Percentiles rank a stretch among this genome's conserved stretches.
Evolutionary conservation across 108 stramenopile species (phyloP).

Genomic region (Cyclotella choctawhatcheeana): DNA sequence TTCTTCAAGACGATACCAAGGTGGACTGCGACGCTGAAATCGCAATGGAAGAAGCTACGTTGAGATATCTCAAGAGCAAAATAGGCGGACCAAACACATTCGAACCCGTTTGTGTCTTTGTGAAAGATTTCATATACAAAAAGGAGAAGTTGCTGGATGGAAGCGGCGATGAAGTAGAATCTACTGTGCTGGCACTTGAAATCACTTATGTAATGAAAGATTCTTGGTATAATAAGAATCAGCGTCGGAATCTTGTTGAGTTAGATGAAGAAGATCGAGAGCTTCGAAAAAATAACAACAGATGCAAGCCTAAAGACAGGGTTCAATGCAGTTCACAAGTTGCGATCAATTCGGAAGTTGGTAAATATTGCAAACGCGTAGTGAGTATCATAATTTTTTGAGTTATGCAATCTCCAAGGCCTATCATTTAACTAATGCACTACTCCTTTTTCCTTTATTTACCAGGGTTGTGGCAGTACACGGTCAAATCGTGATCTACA

Average conservation of each 20-base stretch:
- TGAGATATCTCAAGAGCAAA: conserved; percentile 9
- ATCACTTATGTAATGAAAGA: conserved; percentile 15
- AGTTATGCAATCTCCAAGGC: not conserved
- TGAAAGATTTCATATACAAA: not conserved
- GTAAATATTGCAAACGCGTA: not conserved
- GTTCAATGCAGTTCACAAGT: conserved; percentile 15
- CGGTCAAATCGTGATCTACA: not conserved
- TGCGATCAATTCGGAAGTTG: conserved; percentile 7
- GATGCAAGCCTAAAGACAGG: not conserved
- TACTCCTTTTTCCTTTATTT: not conserved
- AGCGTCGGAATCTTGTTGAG: not conserved
- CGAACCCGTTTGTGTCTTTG: conserved; percentile 10
- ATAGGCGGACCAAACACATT: conserved; percentile 7
- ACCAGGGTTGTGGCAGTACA: not conserved
- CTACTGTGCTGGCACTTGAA: conserved; percentile 13
- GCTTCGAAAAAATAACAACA: not conserved
- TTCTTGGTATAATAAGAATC: not conserved
- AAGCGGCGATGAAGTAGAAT: conserved; percentile 11
- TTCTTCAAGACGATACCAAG: conserved; percentile 17
- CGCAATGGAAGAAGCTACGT: conserved; percentile 5
- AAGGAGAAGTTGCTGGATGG: conserved; percentile 7
- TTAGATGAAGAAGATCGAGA: not conserved
- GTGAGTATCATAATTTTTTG: not conserved
- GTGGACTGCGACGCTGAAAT: conserved; percentile 6
- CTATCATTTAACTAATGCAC: not conserved